These are phyloP conservation scores for Pulveroboletus sp. DNA, from an alignment of 768 basidiomycete species.

Conservation along the genomic window DNA sequence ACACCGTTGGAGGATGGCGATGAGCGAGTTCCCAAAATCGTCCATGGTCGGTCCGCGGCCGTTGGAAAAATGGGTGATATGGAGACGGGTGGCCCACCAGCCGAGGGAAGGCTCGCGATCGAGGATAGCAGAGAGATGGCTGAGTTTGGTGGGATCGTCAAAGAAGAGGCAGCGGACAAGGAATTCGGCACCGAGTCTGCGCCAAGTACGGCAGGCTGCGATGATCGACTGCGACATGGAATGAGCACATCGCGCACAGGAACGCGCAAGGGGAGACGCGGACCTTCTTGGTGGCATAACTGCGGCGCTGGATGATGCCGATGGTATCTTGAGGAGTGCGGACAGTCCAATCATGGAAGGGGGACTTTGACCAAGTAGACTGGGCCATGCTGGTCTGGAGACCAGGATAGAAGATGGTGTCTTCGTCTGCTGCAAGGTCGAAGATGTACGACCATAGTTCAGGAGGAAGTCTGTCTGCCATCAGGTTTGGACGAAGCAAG, in stretches of 20 bases:
- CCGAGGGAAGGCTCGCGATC: slow-evolving; percentile 52
- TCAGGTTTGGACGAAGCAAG: too few species aligned
- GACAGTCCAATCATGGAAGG: slow-evolving; percentile 48
- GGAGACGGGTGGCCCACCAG: slow-evolving; percentile 73
- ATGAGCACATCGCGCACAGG: background rate
- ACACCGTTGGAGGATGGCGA: slow-evolving; percentile 58
- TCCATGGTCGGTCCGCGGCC: slow-evolving; percentile 41
- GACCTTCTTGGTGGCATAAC: slow-evolving; percentile 68
- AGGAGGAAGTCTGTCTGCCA: slow-evolving; percentile 48
- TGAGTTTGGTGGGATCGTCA: slow-evolving; percentile 52
- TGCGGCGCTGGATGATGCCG: slow-evolving; percentile 53
- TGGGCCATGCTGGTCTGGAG: slow-evolving; percentile 61
- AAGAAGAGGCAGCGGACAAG: slow-evolving; percentile 70
- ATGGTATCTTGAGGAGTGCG: slow-evolving; percentile 57
- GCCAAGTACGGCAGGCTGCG: slow-evolving; percentile 63
- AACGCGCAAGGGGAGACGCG: background rate
- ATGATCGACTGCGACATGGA: slow-evolving; percentile 52
- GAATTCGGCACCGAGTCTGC: slow-evolving; percentile 56
- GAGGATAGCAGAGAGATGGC: slow-evolving; percentile 48
- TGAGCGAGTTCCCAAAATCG: slow-evolving; percentile 50
- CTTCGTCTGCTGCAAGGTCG: slow-evolving; percentile 66
- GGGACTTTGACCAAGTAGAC: slow-evolving; percentile 59
- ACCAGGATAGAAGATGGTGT: slow-evolving; percentile 58
- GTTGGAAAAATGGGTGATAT: slow-evolving; percentile 52
- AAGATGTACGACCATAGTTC: slow-evolving; percentile 73